Evolutionary conservation across 345 rosid genomes (phyloP).

Genomic region (Combretum micranthum): DNA sequence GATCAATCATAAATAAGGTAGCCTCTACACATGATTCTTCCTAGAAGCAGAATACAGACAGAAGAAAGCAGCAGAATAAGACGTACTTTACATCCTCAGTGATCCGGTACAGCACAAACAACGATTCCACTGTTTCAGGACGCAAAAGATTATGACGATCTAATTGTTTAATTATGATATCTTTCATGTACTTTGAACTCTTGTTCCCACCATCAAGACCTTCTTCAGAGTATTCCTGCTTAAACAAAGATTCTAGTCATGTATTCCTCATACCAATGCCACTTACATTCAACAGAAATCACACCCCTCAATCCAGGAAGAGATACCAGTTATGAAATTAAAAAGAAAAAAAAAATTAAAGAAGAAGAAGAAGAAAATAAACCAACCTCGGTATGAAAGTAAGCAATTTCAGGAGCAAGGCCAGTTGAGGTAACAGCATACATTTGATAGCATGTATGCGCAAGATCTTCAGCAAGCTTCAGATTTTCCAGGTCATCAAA

Average conservation of each 20-base stretch:
- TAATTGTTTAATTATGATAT: slow-evolving; percentile 77
- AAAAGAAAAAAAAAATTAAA: slow-evolving; percentile 5
- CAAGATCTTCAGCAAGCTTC: slow-evolving; percentile 92
- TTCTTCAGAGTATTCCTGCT: slow-evolving; percentile 69
- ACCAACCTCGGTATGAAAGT: slow-evolving; percentile 83
- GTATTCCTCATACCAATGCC: not conserved
- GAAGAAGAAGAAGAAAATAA: not conserved
- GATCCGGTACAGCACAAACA: slow-evolving; percentile 76
- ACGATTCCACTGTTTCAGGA: slow-evolving; percentile 95
- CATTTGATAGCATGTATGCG: slow-evolving; percentile 91
- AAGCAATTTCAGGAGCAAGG: slow-evolving; percentile 95
- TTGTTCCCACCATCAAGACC: slow-evolving; percentile 91
- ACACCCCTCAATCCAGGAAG: slow-evolving; percentile 5
- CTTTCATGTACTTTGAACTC: slow-evolving; percentile 62
- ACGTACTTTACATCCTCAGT: slow-evolving; percentile 78
- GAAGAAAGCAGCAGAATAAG: slow-evolving; percentile 13
- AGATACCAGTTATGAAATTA: slow-evolving; percentile 9
- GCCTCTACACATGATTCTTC: too few species aligned
- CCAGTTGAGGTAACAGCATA: slow-evolving; percentile 93
- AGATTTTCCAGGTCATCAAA: slow-evolving; percentile 88
- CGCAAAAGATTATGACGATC: slow-evolving; percentile 94
- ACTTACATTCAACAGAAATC: too few species aligned
- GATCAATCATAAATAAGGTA: not conserved
- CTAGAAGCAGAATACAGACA: not conserved
- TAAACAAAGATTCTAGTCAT: slow-evolving; percentile 2